Percentiles rank a stretch among this genome's conserved stretches.
These are phyloP conservation scores for Geranium incanum DNA, from an alignment of 441 rosid species.

Conservation along the genomic window DNA sequence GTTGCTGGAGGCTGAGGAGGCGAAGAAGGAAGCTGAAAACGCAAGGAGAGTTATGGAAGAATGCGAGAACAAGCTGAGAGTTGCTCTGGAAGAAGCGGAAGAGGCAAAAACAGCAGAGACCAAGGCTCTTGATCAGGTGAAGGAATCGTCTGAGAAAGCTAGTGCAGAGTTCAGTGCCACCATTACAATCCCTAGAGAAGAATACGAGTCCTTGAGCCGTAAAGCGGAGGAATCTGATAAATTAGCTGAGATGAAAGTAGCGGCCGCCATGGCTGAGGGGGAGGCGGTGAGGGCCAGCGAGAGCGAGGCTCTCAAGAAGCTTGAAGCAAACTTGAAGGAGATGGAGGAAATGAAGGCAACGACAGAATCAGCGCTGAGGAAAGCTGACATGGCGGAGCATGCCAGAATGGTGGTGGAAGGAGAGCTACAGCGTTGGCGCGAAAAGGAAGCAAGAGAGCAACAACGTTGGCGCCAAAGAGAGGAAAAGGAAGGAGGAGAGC, in stretches of 20 bases:
- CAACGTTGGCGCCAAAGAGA: constrained; percentile 8
- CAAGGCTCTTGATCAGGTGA: constrained; percentile 68
- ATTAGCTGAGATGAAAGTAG: constrained; percentile 87
- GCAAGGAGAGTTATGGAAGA: constrained; percentile 53
- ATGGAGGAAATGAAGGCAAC: constrained; percentile 66
- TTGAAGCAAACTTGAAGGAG: constrained; percentile 62
- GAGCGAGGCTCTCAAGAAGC: constrained; percentile 67
- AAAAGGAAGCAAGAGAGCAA: constrained; percentile 80
- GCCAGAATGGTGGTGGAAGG: constrained; percentile 92
- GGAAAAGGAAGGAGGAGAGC: constrained; percentile 13
- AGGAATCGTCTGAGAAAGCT: constrained; percentile 56
- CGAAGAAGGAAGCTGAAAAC: constrained; percentile 59
- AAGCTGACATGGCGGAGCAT: constrained; percentile 93
- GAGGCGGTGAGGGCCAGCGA: constrained; percentile 94
- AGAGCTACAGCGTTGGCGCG: constrained; percentile 84
- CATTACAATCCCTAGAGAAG: constrained; percentile 72
- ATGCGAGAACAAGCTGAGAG: constrained; percentile 55
- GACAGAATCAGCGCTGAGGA: constrained; percentile 61
- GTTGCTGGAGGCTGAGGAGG: constrained; percentile 61
- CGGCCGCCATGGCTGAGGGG: constrained; percentile 90
- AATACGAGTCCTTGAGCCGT: constrained; percentile 61
- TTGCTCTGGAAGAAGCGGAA: constrained; percentile 77
- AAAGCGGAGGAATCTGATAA: constrained; percentile 70
- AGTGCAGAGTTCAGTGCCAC: constrained; percentile 66
- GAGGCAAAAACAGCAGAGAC: constrained; percentile 70